Conservation (phyloP, 1,284 basidiomycete genomes). For the Trichosporon inkin region DNA sequence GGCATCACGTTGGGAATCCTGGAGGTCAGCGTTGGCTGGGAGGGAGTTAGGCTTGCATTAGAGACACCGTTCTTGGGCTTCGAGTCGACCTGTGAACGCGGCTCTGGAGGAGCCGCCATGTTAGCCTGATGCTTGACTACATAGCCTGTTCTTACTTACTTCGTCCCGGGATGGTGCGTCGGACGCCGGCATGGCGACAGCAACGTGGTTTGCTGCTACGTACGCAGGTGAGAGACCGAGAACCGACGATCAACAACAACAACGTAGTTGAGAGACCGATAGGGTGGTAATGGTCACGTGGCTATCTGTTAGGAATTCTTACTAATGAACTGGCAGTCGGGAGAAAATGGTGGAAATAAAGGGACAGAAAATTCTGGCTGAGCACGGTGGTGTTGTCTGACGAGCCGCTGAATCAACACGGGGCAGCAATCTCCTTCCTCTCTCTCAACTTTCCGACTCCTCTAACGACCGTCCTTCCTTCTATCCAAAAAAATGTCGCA, state of each 20-base stretch:
- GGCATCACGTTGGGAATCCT: slow-evolving; percentile 59
- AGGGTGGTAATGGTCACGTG: slow-evolving; percentile 12
- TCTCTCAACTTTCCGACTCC: slow-evolving; percentile 1
- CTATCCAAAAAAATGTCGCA: slow-evolving; percentile 40
- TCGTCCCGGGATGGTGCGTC: neutral
- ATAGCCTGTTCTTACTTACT: neutral
- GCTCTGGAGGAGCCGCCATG: slow-evolving; percentile 30
- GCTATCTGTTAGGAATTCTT: neutral
- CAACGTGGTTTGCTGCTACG: too few species aligned
- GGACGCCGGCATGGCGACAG: neutral
- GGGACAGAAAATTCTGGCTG: slow-evolving; percentile 10
- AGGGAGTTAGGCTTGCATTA: neutral
- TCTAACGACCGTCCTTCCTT: neutral
- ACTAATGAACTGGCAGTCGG: neutral
- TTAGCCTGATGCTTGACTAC: neutral
- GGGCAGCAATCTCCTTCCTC: slow-evolving; percentile 8
- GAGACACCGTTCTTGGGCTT: slow-evolving; percentile 34
- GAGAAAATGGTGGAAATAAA: slow-evolving; percentile 13
- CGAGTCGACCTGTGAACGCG: slow-evolving; percentile 35
- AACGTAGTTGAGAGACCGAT: neutral
- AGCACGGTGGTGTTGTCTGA: slow-evolving; percentile 9
- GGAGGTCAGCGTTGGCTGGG: slow-evolving; percentile 6
- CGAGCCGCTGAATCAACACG: slow-evolving; percentile 8
- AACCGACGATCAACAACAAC: slow-evolving; percentile 1
- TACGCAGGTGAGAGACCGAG: neutral